Conservation (phyloP, 1,139 yeast species). For the Yamadazyma diospyri region DNA sequence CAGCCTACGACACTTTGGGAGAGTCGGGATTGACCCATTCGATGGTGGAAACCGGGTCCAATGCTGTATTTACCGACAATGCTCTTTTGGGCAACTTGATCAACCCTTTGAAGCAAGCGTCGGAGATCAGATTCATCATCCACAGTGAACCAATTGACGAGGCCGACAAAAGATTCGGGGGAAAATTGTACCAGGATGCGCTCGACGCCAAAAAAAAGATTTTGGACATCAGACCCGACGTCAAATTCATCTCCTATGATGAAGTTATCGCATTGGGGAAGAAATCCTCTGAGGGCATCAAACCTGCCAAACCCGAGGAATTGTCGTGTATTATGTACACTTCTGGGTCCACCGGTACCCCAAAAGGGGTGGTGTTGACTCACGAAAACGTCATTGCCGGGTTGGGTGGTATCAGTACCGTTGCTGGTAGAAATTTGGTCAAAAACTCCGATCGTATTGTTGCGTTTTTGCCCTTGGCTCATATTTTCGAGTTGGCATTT, state of each 20-base stretch:
- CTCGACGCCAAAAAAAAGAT: slow-evolving; percentile 54
- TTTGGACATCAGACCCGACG: slow-evolving; percentile 68
- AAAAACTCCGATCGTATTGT: slow-evolving; percentile 63
- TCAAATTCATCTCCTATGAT: slow-evolving; percentile 59
- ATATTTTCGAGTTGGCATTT: slow-evolving; percentile 87
- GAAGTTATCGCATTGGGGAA: slow-evolving; percentile 69
- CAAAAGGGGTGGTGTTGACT: slow-evolving; percentile 90
- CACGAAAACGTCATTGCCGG: slow-evolving; percentile 81
- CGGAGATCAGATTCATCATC: slow-evolving; percentile 61
- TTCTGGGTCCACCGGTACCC: slow-evolving; percentile 96
- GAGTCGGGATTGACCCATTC: slow-evolving; percentile 89
- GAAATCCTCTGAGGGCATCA: slow-evolving; percentile 23
- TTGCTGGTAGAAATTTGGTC: slow-evolving; percentile 54
- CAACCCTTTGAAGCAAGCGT: slow-evolving; percentile 69
- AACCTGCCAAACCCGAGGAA: slow-evolving; percentile 49
- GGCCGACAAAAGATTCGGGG: slow-evolving; percentile 60
- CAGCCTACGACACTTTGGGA: slow-evolving; percentile 96
- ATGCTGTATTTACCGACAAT: slow-evolving; percentile 81
- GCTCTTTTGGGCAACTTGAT: slow-evolving; percentile 61
- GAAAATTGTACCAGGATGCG: slow-evolving; percentile 57
- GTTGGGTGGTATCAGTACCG: slow-evolving; percentile 72
- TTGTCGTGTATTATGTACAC: slow-evolving; percentile 95
- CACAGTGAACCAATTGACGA: slow-evolving; percentile 63
- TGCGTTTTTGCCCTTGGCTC: slow-evolving; percentile 93
- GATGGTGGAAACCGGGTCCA: slow-evolving; percentile 73